Conservation (phyloP, 1,284 basidiomycete genomes). For the Ceratobasidium sp. region DNA sequence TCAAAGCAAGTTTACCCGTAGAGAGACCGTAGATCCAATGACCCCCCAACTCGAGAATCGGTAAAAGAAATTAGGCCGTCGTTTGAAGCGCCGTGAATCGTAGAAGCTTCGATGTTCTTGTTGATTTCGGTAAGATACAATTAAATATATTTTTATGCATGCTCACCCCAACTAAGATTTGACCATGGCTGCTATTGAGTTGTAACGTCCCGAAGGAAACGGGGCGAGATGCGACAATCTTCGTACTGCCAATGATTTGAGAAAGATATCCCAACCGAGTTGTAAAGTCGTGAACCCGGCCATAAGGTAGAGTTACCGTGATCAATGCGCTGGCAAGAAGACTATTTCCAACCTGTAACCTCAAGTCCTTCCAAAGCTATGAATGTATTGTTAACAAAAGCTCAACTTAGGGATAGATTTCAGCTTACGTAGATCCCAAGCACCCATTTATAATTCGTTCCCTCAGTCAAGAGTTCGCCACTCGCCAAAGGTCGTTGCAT, state of each 20-base stretch:
- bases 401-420: neutral
- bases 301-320: neutral
- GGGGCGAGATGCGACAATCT: too few relatives aligned
- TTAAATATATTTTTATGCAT: neutral
- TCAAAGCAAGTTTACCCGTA: constrained; percentile 4
- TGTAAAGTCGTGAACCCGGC: neutral
- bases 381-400: too few relatives aligned
- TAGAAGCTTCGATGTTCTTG: neutral
- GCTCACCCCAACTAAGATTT: neutral
- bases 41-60: neutral
- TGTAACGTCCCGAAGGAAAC: neutral
- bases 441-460: neutral
- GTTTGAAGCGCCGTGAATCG: neutral
- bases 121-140: neutral
- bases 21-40: neutral
- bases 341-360: neutral
- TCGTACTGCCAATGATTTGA: neutral
- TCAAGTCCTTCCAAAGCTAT: neutral
- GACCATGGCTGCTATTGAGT: neutral
- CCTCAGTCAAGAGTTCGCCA: neutral
- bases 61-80: neutral
- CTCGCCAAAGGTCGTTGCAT: neutral
- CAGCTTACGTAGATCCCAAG: constrained; percentile 11
- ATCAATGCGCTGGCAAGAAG: neutral
- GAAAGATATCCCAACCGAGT: neutral